Base-by-base conservation (phyloP, 1,284 basidiomycete species). In the Afroboletus lepidellus region DNA sequence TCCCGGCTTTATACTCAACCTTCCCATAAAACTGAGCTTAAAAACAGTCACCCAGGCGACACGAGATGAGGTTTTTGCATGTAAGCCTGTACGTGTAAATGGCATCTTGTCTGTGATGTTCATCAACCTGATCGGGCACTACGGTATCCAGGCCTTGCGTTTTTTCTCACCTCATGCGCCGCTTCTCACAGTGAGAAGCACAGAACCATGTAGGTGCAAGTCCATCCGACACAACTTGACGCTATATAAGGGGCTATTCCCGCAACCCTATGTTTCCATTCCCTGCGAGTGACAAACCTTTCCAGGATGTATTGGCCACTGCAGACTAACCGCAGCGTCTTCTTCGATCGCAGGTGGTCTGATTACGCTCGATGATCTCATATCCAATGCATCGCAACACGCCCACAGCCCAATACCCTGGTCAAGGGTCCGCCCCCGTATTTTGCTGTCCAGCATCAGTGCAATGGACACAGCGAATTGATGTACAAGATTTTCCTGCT, bases 391-490 rank as follows among this genome's bases (percentile, higher is more conserved):
- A 53, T 61, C 53, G 39, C 65, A 65, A 44, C 53, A 54, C 41
- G 39, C 64, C 63, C 64, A 61, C 50, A 65, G 46, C 66, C 66
- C 66, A 60, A 24, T 18, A 46, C 54, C 59, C 61, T 64, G 43
- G 32, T 42, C 39, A 54, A 49, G 30, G 46, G 49, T 38, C 46
- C 41, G 27, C 47, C n/a, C 48, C 49, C 36, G 25, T 18, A 43
- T 58, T 41, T 47, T 51, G 34, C 44, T 51, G 24, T 47, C 46
- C 37, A 53, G 34, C 3, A 18, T 46, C 47, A 30, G 39, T 63
- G 42, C 51, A 50, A 21, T 50, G 56, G 48, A 29, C 55, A 29
- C 39, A 36, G 49, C 29, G 32, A 30, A 25, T 32, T 54, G 53
- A 55, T 51, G 13, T n/a, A 13, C 45, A 32, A 15, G 53, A 44